phyloP scores from a whole-genome alignment of 257 asterid species.

The Orobanche coerulescens region DNA sequence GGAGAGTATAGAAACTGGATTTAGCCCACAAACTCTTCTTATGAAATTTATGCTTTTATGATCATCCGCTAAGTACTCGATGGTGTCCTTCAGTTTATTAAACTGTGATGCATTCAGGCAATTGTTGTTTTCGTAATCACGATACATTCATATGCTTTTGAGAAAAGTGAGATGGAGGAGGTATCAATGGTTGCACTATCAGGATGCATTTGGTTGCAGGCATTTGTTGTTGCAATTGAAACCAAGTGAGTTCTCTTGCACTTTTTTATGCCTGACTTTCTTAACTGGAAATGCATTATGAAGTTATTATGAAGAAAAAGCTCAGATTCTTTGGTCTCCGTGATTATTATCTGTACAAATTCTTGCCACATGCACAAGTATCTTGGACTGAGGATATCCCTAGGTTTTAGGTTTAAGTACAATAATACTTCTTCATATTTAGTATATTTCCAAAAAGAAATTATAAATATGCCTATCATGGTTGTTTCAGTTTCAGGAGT shows the following conservation, averaged over 20 bases:
- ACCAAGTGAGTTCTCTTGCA: conserved; percentile 63
- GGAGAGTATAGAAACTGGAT: no score
- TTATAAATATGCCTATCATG: no score
- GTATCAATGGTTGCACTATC: conserved; percentile 95
- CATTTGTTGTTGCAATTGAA: conserved; percentile 87
- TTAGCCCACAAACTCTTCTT: conserved; percentile 5
- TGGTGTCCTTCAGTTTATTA: conserved; percentile 5
- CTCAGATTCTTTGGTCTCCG: background rate
- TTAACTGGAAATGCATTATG: background rate
- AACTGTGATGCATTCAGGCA: conserved; percentile 53
- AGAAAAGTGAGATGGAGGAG: conserved; percentile 99
- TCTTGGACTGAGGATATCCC: background rate
- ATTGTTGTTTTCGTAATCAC: conserved; percentile 85
- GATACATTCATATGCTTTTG: conserved; percentile 74
- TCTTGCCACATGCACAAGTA: background rate
- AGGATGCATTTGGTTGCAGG: conserved; percentile 99
- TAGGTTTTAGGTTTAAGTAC: background rate
- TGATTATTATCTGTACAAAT: background rate
- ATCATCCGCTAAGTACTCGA: conserved; percentile 1
- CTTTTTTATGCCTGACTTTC: conserved; percentile 12
- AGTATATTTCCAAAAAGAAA: no score
- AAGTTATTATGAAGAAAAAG: background rate
- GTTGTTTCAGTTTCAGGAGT: no score
- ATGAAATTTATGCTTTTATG: background rate
- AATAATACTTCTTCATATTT: no score